phyloP scores from a whole-genome alignment of 768 basidiomycete species.

The Boletus rubroflammeus region DNA sequence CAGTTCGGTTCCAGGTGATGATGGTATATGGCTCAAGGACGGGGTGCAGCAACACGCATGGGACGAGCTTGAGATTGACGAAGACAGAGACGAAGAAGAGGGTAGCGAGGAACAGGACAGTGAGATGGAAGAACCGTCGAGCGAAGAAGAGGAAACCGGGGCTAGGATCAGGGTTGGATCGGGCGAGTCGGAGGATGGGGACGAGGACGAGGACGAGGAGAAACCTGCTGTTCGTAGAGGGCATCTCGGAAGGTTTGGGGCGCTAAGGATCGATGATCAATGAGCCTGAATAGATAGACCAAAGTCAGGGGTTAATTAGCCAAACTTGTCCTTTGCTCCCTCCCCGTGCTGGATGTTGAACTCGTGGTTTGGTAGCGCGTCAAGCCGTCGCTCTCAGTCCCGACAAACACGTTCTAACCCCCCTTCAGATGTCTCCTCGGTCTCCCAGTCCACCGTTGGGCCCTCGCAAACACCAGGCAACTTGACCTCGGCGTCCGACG shows the following conservation, averaged over 20 bases:
- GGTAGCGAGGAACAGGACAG: constrained; percentile 28
- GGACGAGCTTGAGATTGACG: constrained; percentile 24
- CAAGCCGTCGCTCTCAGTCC: constrained; percentile 20
- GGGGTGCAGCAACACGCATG: constrained; percentile 21
- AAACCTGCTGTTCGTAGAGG: not conserved
- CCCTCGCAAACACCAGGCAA: constrained; percentile 7
- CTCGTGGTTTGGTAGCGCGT: constrained; percentile 32
- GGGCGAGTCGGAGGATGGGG: constrained; percentile 19
- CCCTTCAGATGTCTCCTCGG: constrained; percentile 12
- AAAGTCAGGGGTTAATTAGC: constrained; percentile 10
- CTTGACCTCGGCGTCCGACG: constrained; percentile 17
- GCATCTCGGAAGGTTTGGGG: constrained; percentile 29
- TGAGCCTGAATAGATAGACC: constrained; percentile 13
- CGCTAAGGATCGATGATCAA: constrained; percentile 24
- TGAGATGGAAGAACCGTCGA: constrained; percentile 8
- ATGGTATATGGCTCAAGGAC: constrained; percentile 59
- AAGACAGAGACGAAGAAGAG: constrained; percentile 32
- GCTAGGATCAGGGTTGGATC: not conserved
- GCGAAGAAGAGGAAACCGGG: constrained; percentile 7
- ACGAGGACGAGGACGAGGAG: constrained; percentile 16
- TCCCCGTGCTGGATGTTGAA: constrained; percentile 18
- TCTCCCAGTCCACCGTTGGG: constrained; percentile 19
- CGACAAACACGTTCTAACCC: constrained; percentile 4
- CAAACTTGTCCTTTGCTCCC: constrained; percentile 2
- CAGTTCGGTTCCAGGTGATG: constrained; percentile 28